Percentiles rank a stretch among this genome's conserved stretches.
Evolutionary conservation across 73 alveolate genomes (phyloP).

Genomic region (Urostyla sp.): DNA sequence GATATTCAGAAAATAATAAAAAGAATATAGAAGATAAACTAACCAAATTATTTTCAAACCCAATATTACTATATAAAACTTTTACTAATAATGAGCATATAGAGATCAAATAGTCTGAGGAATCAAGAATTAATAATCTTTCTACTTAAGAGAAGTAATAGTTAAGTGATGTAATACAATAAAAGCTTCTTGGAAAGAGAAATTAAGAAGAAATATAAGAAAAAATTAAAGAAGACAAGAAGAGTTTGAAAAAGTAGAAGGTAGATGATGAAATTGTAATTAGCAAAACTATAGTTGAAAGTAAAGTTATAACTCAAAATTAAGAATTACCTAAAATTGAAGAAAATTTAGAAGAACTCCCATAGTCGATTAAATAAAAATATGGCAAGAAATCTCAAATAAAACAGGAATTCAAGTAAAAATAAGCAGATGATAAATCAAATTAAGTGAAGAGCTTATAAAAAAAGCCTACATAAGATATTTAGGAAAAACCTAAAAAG

Average conservation of each 20-base stretch:
- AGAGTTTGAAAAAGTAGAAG: too few species aligned
- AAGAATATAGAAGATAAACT: too few species aligned
- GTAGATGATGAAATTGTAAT: too few species aligned
- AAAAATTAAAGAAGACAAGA: not conserved
- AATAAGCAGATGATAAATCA: not conserved
- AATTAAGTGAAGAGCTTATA: not conserved
- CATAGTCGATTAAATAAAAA: constrained; percentile 12
- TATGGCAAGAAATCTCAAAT: not conserved
- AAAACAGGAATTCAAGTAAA: not conserved
- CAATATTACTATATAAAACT: too few species aligned
- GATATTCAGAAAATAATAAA: not conserved
- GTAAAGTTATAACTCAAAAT: not conserved
- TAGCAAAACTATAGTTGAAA: not conserved
- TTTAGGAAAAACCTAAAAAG: not conserved
- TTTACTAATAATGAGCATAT: too few species aligned
- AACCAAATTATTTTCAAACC: too few species aligned
- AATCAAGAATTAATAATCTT: too few species aligned
- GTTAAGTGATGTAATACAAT: not conserved
- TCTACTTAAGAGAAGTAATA: too few species aligned
- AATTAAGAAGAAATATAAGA: not conserved
- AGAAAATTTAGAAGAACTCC: not conserved
- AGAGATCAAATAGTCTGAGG: too few species aligned
- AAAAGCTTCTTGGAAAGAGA: constrained; percentile 14
- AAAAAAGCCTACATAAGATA: not conserved
- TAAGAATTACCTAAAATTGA: not conserved